phyloP scores from a whole-genome alignment of 176 grass and related monocot species.

The Aegilops umbellulata region DNA sequence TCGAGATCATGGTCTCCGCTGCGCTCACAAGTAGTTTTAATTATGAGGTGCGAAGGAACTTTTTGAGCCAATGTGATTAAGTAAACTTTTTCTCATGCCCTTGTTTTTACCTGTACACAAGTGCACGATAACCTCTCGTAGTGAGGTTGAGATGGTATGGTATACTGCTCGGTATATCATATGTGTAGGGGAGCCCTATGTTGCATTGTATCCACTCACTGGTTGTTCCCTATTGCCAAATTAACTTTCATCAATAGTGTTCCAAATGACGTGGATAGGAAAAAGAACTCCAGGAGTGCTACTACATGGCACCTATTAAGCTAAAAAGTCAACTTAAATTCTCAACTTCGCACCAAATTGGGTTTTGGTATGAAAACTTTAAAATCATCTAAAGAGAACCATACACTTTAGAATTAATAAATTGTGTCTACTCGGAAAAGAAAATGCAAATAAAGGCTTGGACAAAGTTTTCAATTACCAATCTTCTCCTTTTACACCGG shows the following conservation, averaged over 20 bases:
- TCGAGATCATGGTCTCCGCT: conserved; percentile 46
- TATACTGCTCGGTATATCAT: conserved; percentile 6
- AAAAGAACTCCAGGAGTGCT: not conserved
- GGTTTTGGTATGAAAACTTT: not conserved
- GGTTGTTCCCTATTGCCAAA: conserved; percentile 28
- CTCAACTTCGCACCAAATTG: not conserved
- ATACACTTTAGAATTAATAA: not conserved
- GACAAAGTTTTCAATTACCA: not conserved
- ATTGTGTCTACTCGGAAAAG: not conserved
- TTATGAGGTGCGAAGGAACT: not conserved
- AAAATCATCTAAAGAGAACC: not conserved
- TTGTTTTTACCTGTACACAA: conserved; percentile 35
- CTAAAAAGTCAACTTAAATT: not conserved
- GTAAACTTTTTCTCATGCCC: not conserved
- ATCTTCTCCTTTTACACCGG: not conserved
- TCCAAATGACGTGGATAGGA: not conserved
- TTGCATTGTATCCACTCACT: conserved; percentile 40
- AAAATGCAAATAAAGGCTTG: not conserved
- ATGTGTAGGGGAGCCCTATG: not conserved
- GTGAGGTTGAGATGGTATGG: conserved; percentile 39
- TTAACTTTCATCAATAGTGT: not conserved
- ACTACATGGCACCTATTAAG: not conserved
- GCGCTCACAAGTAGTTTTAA: not conserved
- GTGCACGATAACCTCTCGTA: conserved; percentile 32
- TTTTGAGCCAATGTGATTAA: not conserved